Base-by-base conservation (phyloP, 495 filamentous ascomycete species). In the Hapsidospora chrysogenum region DNA sequence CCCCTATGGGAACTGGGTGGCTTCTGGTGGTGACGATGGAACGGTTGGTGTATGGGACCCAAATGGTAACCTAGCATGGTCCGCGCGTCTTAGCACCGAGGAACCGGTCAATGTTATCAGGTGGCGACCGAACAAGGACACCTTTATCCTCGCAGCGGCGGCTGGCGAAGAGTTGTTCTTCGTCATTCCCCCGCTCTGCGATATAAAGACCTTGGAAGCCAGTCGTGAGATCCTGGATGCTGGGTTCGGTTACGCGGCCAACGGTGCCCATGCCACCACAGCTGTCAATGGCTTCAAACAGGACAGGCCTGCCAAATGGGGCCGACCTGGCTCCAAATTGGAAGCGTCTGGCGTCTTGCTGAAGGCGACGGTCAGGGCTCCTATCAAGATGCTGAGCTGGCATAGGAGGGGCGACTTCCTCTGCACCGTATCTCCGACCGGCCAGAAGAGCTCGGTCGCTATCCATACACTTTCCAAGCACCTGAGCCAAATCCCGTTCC, bases 381-480 rank as follows among this genome's bases (percentile, higher is more conserved):
- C 78, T 4, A 66, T 89, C 44, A 96, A 93, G 60, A 76, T 81
- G n/a, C 76, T 97, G 46, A 74, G 73, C 45, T 96, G 85, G 85
- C 89, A 97, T 59, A 75, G 89, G 39, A 74, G 80, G 41, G 89
- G 89, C 44, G 85, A 95, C 53, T 93, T 94, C 63, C 79, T 97
- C 52, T 70, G 84, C 41, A 95, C 85, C 5, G 82, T 94, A 29
- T 92, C 84, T 32, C 85, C 89, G 34, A 51, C 63, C 41, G 66
- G 81, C 41, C 64, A 87, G 57, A 61, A 76, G 54, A 58, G 74
- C 62, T 82, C 92, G n/a, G 80, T 97, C 31, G 74, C 84, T 19
- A 94, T 97, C 50, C 89, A 97, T 63, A 92, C 86, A 1, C 61
- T 97, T 42, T 85, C 83, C 29, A 92, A 87, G 53, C 89, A 97